These are phyloP conservation scores for Multifurca ochricompacta DNA, from an alignment of 768 basidiomycete species.

Conservation along the genomic window DNA sequence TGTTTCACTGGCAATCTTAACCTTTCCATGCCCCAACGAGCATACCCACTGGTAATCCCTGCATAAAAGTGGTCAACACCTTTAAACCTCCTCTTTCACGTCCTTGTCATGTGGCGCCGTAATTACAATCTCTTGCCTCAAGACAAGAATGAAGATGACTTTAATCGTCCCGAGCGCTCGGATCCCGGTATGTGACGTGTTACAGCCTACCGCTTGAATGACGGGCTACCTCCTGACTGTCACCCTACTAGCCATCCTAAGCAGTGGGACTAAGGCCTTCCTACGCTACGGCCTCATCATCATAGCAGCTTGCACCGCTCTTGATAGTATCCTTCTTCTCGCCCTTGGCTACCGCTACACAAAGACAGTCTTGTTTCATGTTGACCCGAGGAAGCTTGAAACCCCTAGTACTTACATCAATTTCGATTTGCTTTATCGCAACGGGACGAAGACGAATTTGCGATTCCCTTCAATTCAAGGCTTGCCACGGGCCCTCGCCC, in stretches of 20 bases:
- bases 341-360: constrained; percentile 7
- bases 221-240: background rate
- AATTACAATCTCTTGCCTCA: background rate
- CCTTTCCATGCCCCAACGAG: no score
- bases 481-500: background rate
- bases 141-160: background rate
- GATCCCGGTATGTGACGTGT: background rate
- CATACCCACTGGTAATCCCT: no score
- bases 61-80: background rate
- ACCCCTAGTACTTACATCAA: constrained; percentile 8
- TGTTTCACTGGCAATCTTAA: no score
- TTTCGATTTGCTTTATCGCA: constrained; percentile 9
- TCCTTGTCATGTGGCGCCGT: background rate
- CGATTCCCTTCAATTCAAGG: background rate
- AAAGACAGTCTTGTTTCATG: background rate
- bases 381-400: background rate
- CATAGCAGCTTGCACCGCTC: background rate
- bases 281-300: background rate
- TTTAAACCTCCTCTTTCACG: background rate
- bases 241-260: background rate
- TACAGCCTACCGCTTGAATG: background rate
- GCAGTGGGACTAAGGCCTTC: background rate
- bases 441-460: constrained; percentile 1
- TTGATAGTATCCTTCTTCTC: background rate
- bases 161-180: background rate